Evolutionary conservation across 2,329 filamentous ascomycete species (phyloP).

Genomic region (Neonectria sp.): DNA sequence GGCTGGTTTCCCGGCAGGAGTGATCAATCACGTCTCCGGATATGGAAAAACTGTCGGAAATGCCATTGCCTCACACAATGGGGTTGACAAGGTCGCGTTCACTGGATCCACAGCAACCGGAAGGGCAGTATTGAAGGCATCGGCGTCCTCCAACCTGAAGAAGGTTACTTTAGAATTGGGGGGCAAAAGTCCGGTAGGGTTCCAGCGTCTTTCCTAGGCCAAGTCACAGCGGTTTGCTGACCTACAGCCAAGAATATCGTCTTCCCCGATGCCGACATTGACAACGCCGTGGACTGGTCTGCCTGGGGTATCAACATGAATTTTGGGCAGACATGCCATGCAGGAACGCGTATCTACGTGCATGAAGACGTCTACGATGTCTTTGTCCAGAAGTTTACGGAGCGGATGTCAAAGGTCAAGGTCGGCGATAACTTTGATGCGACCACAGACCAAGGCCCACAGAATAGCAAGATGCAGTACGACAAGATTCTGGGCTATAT

Average conservation of each 20-base stretch:
- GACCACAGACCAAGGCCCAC: slow-evolving; percentile 1
- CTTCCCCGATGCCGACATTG: slow-evolving; percentile 1
- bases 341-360: not conserved
- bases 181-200: slow-evolving; percentile 13
- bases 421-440: slow-evolving; percentile 2
- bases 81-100: slow-evolving; percentile 3
- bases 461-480: not conserved
- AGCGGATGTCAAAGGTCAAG: not conserved
- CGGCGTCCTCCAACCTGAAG: slow-evolving; percentile 1
- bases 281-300: not conserved
- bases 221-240: no score
- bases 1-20: slow-evolving; percentile 1
- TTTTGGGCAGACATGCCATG: not conserved
- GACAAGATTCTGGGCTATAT: slow-evolving; percentile 8
- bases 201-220: no score
- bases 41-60: not conserved
- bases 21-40: not conserved
- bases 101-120: not conserved
- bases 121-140: slow-evolving; percentile 1
- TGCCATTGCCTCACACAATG: not conserved
- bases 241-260: no score
- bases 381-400: not conserved
- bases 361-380: not conserved
- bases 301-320: slow-evolving; percentile 5
- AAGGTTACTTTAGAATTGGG: not conserved